Evolutionary conservation across 768 basidiomycete species (phyloP).

Genomic region (Naganishia vaughanmartiniae): DNA sequence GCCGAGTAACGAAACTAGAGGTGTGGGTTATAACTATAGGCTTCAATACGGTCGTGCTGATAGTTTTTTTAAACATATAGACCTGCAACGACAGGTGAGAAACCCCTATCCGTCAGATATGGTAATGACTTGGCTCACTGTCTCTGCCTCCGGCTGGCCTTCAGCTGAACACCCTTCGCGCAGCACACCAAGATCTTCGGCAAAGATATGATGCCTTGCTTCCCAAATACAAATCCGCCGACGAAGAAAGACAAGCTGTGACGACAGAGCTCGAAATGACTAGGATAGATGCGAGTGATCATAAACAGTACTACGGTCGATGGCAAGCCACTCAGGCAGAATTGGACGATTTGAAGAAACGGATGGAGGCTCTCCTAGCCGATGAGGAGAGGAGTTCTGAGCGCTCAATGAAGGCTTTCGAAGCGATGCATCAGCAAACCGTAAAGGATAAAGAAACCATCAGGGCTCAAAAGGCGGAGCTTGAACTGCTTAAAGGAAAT

Average conservation of each 20-base stretch:
- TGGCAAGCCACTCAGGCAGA: background rate
- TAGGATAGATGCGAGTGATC: background rate
- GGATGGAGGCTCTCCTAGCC: background rate
- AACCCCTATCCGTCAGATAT: background rate
- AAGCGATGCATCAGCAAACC: background rate
- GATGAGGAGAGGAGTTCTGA: background rate
- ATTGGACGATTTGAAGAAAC: background rate
- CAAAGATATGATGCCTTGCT: background rate
- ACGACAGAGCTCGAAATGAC: background rate
- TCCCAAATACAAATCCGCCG: background rate
- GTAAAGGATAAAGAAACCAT: background rate
- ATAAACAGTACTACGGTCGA: background rate
- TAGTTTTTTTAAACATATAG: background rate
- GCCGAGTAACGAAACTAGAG: background rate
- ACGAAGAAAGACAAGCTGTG: background rate
- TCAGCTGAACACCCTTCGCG: background rate
- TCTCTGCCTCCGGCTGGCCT: background rate
- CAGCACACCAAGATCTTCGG: background rate
- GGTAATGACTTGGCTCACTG: background rate
- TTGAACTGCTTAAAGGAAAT: background rate
- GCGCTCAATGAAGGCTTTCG: background rate
- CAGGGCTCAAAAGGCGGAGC: slow-evolving; percentile 1
- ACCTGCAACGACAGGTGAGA: background rate
- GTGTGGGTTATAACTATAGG: background rate
- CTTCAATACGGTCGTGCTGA: background rate